These are phyloP conservation scores for Monilinia vaccinii-corymbosi DNA, from an alignment of 2,329 filamentous ascomycete genomes.

Conservation along the genomic window DNA sequence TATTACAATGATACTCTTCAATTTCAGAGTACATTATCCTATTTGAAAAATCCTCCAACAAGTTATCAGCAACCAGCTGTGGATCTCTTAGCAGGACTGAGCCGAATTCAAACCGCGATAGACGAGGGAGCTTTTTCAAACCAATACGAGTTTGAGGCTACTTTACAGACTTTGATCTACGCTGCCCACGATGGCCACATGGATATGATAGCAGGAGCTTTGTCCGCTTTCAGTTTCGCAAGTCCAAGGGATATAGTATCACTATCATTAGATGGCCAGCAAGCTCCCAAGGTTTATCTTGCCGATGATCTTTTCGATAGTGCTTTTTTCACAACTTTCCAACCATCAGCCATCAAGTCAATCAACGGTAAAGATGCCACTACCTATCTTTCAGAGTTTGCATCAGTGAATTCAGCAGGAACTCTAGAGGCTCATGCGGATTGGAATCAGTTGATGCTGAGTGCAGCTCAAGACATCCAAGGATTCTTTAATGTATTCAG, in stretches of 20 bases:
- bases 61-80: conserved; percentile 39
- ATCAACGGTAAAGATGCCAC: conserved; percentile 46
- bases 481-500: conserved; percentile 30
- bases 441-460: conserved; percentile 29
- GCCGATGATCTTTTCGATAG: conserved; percentile 30
- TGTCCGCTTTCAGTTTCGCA: conserved; percentile 41
- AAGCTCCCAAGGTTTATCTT: conserved; percentile 30
- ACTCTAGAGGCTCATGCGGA: conserved; percentile 32
- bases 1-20: conserved; percentile 37
- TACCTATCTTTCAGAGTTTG: conserved; percentile 37
- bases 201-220: conserved; percentile 40
- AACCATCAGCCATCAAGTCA: conserved; percentile 37
- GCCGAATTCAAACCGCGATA: conserved; percentile 35
- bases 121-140: conserved; percentile 35
- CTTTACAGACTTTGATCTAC: conserved; percentile 41
- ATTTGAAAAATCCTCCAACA: conserved; percentile 41
- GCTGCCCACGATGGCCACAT: conserved; percentile 56
- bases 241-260: conserved; percentile 45
- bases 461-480: conserved; percentile 22
- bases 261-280: conserved; percentile 45
- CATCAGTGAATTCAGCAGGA: conserved; percentile 27
- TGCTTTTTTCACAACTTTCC: conserved; percentile 4
- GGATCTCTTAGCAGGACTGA: conserved; percentile 38
- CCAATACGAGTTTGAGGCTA: conserved; percentile 47
- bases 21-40: conserved; percentile 23